phyloP scores from a whole-genome alignment of 2,329 filamentous ascomycete genomes.

The Phialophora verrucosa region DNA sequence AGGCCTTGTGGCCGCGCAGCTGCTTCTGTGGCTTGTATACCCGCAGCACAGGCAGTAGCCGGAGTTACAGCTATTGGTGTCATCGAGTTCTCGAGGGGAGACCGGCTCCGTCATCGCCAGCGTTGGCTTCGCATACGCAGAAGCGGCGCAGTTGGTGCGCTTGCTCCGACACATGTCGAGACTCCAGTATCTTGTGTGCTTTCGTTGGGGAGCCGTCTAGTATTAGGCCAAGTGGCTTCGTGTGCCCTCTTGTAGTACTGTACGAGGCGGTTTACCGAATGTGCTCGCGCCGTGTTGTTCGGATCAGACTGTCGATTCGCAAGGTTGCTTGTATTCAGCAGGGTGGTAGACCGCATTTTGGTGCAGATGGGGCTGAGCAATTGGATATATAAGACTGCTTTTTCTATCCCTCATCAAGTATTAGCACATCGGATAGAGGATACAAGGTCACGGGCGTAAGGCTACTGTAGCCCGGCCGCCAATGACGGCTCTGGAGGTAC shows the following conservation, averaged over 20 bases:
- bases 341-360: background rate
- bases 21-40: background rate
- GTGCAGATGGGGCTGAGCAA: background rate
- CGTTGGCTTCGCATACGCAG: background rate
- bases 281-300: background rate
- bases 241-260: background rate
- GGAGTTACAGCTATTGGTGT: background rate
- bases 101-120: background rate
- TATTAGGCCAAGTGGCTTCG: background rate
- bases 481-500: too few species aligned
- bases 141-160: background rate
- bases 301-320: background rate
- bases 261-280: background rate
- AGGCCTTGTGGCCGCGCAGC: background rate
- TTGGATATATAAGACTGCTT: background rate
- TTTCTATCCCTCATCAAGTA: background rate
- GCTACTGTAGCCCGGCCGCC: too few species aligned
- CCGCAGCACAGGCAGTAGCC: constrained; percentile 1
- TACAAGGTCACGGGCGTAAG: too few species aligned
- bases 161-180: background rate
- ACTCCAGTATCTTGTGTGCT: background rate
- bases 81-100: background rate
- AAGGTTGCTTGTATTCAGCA: background rate
- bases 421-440: too few species aligned
- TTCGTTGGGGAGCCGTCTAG: background rate